A percentile compares a stretch with the other conserved stretches of the same genome.
Evolutionary conservation across 2,329 filamentous ascomycete genomes (phyloP).

Genomic region (Penicillium corylophilum): DNA sequence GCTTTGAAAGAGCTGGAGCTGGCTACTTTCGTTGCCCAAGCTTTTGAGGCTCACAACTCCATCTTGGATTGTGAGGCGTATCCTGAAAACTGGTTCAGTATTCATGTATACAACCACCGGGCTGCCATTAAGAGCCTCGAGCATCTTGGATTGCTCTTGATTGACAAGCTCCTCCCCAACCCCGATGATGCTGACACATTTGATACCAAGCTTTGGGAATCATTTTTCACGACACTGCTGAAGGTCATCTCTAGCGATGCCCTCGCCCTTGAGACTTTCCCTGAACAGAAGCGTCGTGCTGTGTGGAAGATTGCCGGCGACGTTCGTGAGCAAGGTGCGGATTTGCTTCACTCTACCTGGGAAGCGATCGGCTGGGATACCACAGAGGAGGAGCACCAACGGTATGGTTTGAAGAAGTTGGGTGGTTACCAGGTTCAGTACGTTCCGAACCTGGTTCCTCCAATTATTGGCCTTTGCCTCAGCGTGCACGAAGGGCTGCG

Average conservation of each 20-base stretch:
- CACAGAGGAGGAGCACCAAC: slow-evolving; percentile 70
- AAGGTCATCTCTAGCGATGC: slow-evolving; percentile 86
- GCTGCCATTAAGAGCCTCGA: slow-evolving; percentile 84
- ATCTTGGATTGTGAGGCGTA: slow-evolving; percentile 88
- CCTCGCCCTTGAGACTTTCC: slow-evolving; percentile 89
- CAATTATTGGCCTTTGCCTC: slow-evolving; percentile 89
- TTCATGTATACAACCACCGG: slow-evolving; percentile 90
- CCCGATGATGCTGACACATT: slow-evolving; percentile 90
- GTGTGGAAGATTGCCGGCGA: slow-evolving; percentile 99
- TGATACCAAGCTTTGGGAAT: slow-evolving; percentile 89
- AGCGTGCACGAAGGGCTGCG: slow-evolving; percentile 92
- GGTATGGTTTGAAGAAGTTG: slow-evolving; percentile 78
- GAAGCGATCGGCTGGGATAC: slow-evolving; percentile 97
- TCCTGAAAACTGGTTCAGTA: slow-evolving; percentile 83
- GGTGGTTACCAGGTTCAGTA: slow-evolving; percentile 99
- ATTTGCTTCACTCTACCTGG: slow-evolving; percentile 82
- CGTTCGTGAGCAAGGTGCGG: slow-evolving; percentile 86
- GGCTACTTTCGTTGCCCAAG: slow-evolving; percentile 71
- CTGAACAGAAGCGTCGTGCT: slow-evolving; percentile 90
- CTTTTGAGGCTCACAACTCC: slow-evolving; percentile 81
- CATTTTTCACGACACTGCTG: slow-evolving; percentile 85
- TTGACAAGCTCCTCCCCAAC: slow-evolving; percentile 80
- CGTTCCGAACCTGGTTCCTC: slow-evolving; percentile 84
- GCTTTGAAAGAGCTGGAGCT: slow-evolving; percentile 77
- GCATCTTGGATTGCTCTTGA: slow-evolving; percentile 73